Conservation (phyloP, 306 rosid genomes). For the Dryas octopetala region DNA sequence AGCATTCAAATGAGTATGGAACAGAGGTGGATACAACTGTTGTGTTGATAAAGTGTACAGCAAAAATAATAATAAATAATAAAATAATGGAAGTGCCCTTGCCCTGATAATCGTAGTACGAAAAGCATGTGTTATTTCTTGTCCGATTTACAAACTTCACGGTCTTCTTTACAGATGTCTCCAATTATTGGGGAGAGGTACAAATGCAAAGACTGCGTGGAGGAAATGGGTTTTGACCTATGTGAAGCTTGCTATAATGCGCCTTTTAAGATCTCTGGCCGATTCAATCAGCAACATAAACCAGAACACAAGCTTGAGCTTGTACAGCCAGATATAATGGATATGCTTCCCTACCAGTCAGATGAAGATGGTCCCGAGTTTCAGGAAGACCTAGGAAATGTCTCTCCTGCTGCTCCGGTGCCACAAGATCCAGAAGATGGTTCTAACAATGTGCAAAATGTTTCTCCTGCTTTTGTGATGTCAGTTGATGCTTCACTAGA, state of each 20-base stretch:
- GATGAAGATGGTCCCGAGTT: slow-evolving; percentile 2
- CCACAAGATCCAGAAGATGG: slow-evolving; percentile 16
- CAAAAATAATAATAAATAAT: neutral
- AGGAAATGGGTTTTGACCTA: slow-evolving; percentile 70
- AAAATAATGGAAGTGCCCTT: neutral
- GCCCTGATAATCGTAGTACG: neutral
- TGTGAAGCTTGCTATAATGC: slow-evolving; percentile 69
- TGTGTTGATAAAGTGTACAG: neutral
- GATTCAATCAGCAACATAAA: slow-evolving; percentile 87
- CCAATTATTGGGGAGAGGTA: slow-evolving; percentile 86
- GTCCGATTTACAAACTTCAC: no score
- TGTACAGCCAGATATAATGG: neutral
- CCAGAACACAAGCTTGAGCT: slow-evolving; percentile 68
- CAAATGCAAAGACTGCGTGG: slow-evolving; percentile 69
- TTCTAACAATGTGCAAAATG: neutral
- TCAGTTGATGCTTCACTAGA: neutral
- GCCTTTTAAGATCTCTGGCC: slow-evolving; percentile 63
- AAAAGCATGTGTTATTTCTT: neutral
- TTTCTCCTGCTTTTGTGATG: slow-evolving; percentile 6
- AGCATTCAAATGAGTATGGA: neutral
- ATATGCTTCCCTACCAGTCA: neutral
- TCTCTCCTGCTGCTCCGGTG: neutral
- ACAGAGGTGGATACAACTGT: neutral
- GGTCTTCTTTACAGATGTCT: slow-evolving; percentile 40
- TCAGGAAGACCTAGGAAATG: neutral